Conservation (phyloP, 2,329 filamentous ascomycete genomes). For the Verticillium albo-atrum region DNA sequence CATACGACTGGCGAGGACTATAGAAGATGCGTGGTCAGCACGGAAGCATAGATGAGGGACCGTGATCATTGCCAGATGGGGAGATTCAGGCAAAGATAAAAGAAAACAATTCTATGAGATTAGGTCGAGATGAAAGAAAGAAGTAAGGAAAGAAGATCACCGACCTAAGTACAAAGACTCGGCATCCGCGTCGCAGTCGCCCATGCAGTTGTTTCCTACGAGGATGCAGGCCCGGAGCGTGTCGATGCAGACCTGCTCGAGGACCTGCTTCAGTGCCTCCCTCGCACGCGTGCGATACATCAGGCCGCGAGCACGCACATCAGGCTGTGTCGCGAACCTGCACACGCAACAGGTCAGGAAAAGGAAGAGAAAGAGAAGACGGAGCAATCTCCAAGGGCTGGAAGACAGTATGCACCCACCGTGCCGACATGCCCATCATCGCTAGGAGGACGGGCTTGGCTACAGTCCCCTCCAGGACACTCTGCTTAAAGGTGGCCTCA, state of each 20-base stretch:
- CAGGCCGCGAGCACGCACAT: neutral
- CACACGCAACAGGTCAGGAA: neutral
- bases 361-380: neutral
- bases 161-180: slow-evolving; percentile 28
- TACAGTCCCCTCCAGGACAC: slow-evolving; percentile 11
- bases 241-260: slow-evolving; percentile 25
- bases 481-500: slow-evolving; percentile 14
- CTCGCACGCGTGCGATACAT: neutral
- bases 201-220: slow-evolving; percentile 24
- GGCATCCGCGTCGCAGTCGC: slow-evolving; percentile 20
- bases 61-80: neutral
- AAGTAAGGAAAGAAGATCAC: neutral
- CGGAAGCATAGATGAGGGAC: neutral
- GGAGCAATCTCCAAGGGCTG: neutral
- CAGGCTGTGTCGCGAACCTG: neutral
- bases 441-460: slow-evolving; percentile 13
- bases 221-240: slow-evolving; percentile 28
- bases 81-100: no score
- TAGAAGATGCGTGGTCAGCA: neutral
- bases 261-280: slow-evolving; percentile 17
- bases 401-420: slow-evolving; percentile 8
- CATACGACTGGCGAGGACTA: slow-evolving; percentile 24
- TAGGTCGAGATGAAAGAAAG: no score
- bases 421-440: slow-evolving; percentile 17
- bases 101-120: no score